phyloP scores from a whole-genome alignment of 345 rosid genomes.

The Lepidium africanum region DNA sequence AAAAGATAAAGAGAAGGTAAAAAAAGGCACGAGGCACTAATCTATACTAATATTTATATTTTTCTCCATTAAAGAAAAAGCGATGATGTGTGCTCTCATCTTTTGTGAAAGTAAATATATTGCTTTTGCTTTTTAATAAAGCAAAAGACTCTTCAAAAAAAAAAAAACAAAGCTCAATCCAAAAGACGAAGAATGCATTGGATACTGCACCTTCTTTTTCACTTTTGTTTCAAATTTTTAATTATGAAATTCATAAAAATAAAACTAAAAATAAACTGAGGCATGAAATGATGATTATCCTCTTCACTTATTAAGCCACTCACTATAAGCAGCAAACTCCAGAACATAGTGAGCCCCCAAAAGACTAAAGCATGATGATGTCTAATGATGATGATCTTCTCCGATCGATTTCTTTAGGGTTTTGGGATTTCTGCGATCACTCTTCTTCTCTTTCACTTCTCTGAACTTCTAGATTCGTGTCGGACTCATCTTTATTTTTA shows the following conservation, averaged over 20 bases:
- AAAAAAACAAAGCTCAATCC: constrained; percentile 19
- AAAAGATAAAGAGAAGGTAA: constrained; percentile 20
- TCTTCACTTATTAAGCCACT: constrained; percentile 31
- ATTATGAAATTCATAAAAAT: not conserved
- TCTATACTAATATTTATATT: constrained; percentile 6
- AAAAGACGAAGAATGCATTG: constrained; percentile 30
- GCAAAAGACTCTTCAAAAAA: constrained; percentile 10
- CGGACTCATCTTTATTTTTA: not conserved
- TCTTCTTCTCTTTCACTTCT: constrained; percentile 21
- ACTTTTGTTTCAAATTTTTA: constrained; percentile 1
- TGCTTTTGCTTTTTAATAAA: constrained; percentile 27
- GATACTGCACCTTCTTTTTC: constrained; percentile 28
- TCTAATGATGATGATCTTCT: constrained; percentile 25
- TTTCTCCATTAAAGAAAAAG: constrained; percentile 29
- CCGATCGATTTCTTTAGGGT: constrained; percentile 15
- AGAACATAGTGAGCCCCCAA: constrained; percentile 23
- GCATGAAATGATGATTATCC: constrained; percentile 23
- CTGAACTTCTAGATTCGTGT: constrained; percentile 20
- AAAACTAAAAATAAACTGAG: not conserved
- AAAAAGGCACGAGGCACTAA: constrained; percentile 23
- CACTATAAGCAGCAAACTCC: constrained; percentile 18
- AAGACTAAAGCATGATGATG: constrained; percentile 20
- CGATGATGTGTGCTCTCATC: constrained; percentile 31
- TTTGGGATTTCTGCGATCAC: constrained; percentile 16
- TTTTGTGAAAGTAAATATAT: constrained; percentile 32